Base-by-base conservation (phyloP, 352 stramenopile species). In the Phytophthora tentaculata region DNA sequence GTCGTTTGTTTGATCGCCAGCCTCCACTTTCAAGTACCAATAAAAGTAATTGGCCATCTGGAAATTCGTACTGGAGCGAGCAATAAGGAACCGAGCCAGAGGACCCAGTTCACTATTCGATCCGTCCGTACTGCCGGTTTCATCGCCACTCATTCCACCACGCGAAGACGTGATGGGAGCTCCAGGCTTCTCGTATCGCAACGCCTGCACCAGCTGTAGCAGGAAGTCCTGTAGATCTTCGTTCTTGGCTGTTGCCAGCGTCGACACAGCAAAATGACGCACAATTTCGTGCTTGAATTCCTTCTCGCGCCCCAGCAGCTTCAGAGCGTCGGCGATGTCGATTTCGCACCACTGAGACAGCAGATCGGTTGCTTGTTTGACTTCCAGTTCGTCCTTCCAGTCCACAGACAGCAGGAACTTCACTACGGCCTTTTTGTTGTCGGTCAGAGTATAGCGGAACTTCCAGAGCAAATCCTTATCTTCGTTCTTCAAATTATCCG, bases 11-110 rank as follows among this genome's bases (percentile, higher is more conserved):
- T 89, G 76, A 52, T 96, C 88, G 3, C 80, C 77, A 28, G 86
- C 75, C 56, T 96, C 88, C 6, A 95, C 88, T 52, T 94, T 90
- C 10, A 94, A 52, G 49, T 93, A 96, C 91, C 97, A 99, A 65
- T 98, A 99, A n/a, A 99, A 92, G 58, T 98, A 99, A 67, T 99
- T 99, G 26, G 97, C 97, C 70, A 99, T 91, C 56, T 98, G 86
- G 57, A 99, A 95, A 61, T 97, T 98, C 22, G 79, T 89, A 35
- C 90, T 93, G 13, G 97, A 97, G 19, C 97, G 88, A 47, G 93
- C 84, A 64, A 99, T 98, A 24, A 99, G 74, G 77, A 99, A 99
- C 29, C 81, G 82, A 45, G 94, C 96, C 5, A 99, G 76, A 1
- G 91, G 79, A 7, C 89, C 85, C 16, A 94, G 61, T 51, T 96